These are phyloP conservation scores for Cladophialophora psammophila DNA, from an alignment of 2,329 filamentous ascomycete species.

Conservation along the genomic window DNA sequence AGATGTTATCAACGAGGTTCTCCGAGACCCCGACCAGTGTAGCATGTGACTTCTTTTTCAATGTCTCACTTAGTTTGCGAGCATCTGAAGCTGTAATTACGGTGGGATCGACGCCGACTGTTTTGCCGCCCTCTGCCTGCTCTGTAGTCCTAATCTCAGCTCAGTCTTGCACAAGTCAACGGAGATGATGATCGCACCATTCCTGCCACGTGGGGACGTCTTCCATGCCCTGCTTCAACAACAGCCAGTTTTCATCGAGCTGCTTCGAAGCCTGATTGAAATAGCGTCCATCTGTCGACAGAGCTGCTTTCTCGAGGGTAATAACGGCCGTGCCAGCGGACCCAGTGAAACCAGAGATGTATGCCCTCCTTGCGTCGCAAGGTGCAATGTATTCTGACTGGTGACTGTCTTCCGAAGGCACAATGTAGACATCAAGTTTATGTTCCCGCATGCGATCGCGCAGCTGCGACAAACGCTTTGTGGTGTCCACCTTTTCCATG, in stretches of 20 bases:
- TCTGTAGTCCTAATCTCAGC: conserved; percentile 67
- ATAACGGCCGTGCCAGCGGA: conserved; percentile 93
- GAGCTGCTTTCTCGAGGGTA: conserved; percentile 81
- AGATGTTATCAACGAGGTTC: conserved; percentile 92
- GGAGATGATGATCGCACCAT: conserved; percentile 65
- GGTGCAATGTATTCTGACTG: conserved; percentile 97
- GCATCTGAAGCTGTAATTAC: conserved; percentile 79
- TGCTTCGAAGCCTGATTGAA: conserved; percentile 96
- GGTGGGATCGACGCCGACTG: conserved; percentile 88
- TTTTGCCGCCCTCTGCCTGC: conserved; percentile 84
- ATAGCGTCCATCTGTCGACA: conserved; percentile 95
- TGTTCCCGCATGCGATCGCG: conserved; percentile 86
- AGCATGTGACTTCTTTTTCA: conserved; percentile 83
- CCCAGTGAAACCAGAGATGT: conserved; percentile 91
- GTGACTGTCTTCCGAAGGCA: conserved; percentile 96
- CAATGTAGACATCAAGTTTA: conserved; percentile 89
- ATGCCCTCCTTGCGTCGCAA: conserved; percentile 91
- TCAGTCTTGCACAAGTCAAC: conserved; percentile 24
- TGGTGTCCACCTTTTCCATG: conserved; percentile 83
- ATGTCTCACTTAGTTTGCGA: conserved; percentile 80
- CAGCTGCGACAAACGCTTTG: conserved; percentile 75
- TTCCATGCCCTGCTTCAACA: conserved; percentile 91
- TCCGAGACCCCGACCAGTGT: conserved; percentile 76
- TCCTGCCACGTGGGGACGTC: conserved; percentile 98
- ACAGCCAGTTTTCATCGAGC: conserved; percentile 86